Conservation (phyloP, 2,329 filamentous ascomycete genomes). For the Pyrenophora teres region DNA sequence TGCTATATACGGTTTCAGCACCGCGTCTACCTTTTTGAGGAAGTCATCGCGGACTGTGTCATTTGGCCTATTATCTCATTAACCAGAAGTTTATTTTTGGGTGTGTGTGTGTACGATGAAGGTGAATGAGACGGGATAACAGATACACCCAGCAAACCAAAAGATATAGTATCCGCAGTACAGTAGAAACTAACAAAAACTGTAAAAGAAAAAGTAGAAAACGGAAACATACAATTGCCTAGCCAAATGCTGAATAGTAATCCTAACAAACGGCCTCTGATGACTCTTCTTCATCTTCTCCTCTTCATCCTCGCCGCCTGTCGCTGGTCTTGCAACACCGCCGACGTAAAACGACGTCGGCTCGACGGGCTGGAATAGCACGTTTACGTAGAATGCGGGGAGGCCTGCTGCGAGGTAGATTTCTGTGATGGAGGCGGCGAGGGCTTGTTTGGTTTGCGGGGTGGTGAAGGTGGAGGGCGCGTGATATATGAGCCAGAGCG, state of each 20-base stretch:
- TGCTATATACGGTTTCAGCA: constrained; percentile 48
- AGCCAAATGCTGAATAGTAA: constrained; percentile 45
- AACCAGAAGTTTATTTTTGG: neutral
- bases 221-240: constrained; percentile 19
- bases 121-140: no score
- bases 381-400: constrained; percentile 53
- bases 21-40: constrained; percentile 33
- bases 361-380: constrained; percentile 46
- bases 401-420: constrained; percentile 47
- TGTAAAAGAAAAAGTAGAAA: no score
- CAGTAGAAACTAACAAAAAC: no score
- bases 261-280: constrained; percentile 43
- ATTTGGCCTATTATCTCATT: neutral
- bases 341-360: constrained; percentile 39
- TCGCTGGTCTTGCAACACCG: constrained; percentile 17
- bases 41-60: constrained; percentile 18
- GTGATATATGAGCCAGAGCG: constrained; percentile 53
- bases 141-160: no score
- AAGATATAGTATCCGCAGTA: no score
- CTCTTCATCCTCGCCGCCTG: no score
- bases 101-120: no score
- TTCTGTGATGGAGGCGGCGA: constrained; percentile 47
- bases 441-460: constrained; percentile 30
- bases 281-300: no score
- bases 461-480: constrained; percentile 43